Conservation (phyloP, 306 rosid species). For the Lathyrus tuberosus region DNA sequence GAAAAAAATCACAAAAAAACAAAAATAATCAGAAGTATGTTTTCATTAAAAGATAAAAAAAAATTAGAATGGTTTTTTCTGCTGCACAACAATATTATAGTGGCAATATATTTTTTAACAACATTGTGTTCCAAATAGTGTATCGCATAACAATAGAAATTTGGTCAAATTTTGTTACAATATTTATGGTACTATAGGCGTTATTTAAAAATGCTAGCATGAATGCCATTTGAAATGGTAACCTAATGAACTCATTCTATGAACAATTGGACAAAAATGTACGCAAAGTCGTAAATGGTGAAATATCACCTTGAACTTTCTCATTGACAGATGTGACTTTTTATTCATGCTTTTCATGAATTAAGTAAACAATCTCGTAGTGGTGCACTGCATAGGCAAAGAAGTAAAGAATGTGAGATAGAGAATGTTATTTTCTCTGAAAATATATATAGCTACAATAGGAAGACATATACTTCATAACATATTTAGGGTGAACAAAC, state of each 20-base stretch:
- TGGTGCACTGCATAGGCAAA: too few species aligned
- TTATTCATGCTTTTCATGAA: too few species aligned
- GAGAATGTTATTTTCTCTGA: too few species aligned
- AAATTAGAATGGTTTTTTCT: not conserved
- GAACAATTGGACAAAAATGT: not conserved
- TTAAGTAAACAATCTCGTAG: too few species aligned
- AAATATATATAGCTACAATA: too few species aligned
- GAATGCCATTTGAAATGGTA: constrained; percentile 22
- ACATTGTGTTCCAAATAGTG: not conserved
- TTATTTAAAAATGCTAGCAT: not conserved
- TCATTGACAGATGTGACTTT: constrained; percentile 69
- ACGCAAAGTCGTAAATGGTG: not conserved
- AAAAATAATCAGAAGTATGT: constrained; percentile 11
- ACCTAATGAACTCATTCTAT: constrained; percentile 39
- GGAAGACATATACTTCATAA: too few species aligned
- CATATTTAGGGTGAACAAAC: too few species aligned
- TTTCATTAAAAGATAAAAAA: not conserved
- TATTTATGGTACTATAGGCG: not conserved
- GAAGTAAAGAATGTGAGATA: too few species aligned
- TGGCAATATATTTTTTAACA: not conserved
- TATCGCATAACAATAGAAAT: not conserved
- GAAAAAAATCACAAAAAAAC: constrained; percentile 30
- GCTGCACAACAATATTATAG: not conserved
- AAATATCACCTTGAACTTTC: constrained; percentile 68
- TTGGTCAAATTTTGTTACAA: not conserved